phyloP scores from a whole-genome alignment of 2,329 filamentous ascomycete genomes.

The Pleoardoris graminearum region DNA sequence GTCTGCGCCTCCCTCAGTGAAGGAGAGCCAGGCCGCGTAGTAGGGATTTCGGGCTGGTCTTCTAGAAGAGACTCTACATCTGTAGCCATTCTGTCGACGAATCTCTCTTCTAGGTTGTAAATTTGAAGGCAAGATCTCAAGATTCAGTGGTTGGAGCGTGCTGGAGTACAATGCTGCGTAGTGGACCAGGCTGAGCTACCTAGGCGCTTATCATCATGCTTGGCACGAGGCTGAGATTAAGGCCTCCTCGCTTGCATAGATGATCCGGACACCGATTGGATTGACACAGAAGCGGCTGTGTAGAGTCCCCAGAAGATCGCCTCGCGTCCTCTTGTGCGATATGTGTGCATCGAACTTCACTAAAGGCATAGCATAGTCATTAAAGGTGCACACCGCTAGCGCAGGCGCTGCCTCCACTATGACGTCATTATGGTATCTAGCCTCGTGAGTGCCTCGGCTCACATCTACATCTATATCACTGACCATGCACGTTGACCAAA shows the following conservation, averaged over 20 bases:
- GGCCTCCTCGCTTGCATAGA: not conserved
- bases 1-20: too few relatives aligned
- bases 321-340: not conserved
- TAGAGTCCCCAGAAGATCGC: not conserved
- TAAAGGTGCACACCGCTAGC: not conserved
- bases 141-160: too few relatives aligned
- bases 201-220: not conserved
- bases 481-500: not conserved
- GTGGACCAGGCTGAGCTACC: not conserved
- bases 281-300: not conserved
- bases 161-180: too few relatives aligned
- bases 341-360: not conserved
- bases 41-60: too few relatives aligned
- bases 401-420: not conserved
- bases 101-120: too few relatives aligned
- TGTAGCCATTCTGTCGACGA: too few relatives aligned
- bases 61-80: too few relatives aligned
- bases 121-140: too few relatives aligned
- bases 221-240: not conserved
- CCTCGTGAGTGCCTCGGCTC: not conserved
- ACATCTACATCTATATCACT: not conserved
- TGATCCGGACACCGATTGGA: not conserved
- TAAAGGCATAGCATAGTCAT: too few relatives aligned
- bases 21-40: too few relatives aligned
- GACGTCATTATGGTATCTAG: constrained; percentile 4